A percentile compares a stretch with the other conserved stretches of the same genome.
These are phyloP conservation scores for Colletotrichum sp. DNA, from an alignment of 2,329 filamentous ascomycete genomes.

Conservation along the genomic window DNA sequence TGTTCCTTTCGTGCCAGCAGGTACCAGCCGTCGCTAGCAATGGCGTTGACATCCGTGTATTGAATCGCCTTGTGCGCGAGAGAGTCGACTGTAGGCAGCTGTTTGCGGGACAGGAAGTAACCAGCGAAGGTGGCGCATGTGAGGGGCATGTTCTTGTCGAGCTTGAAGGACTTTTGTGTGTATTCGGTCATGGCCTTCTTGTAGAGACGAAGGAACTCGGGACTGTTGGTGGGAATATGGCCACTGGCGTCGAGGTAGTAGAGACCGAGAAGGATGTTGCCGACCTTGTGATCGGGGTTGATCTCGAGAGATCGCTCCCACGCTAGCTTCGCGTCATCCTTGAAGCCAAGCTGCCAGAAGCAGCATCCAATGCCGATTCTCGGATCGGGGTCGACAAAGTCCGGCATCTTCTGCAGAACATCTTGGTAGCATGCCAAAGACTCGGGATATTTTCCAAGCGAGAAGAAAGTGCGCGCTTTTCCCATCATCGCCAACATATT, in stretches of 20 bases:
- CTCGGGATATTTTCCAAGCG: constrained; percentile 84
- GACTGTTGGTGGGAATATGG: constrained; percentile 81
- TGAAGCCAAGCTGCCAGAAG: constrained; percentile 95
- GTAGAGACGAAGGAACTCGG: constrained; percentile 84
- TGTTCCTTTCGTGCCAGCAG: constrained; percentile 91
- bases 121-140: constrained; percentile 89
- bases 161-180: constrained; percentile 90
- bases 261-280: constrained; percentile 86
- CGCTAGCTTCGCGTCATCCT: constrained; percentile 86
- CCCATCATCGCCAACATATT: constrained; percentile 95
- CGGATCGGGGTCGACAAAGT: constrained; percentile 90
- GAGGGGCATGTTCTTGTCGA: constrained; percentile 88
- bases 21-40: constrained; percentile 98
- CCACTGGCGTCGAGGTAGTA: constrained; percentile 90
- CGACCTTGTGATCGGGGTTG: constrained; percentile 82
- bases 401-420: constrained; percentile 83
- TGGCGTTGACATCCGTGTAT: constrained; percentile 92
- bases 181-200: constrained; percentile 95
- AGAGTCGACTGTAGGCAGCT: constrained; percentile 80
- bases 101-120: constrained; percentile 87
- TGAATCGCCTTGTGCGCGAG: constrained; percentile 94
- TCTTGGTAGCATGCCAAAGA: constrained; percentile 87
- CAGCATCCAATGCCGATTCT: constrained; percentile 96
- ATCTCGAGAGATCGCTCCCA: constrained; percentile 90
- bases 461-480: constrained; percentile 85